Base-by-base conservation (phyloP, 2,329 filamentous ascomycete species). In the Cladosporium oxysporum region DNA sequence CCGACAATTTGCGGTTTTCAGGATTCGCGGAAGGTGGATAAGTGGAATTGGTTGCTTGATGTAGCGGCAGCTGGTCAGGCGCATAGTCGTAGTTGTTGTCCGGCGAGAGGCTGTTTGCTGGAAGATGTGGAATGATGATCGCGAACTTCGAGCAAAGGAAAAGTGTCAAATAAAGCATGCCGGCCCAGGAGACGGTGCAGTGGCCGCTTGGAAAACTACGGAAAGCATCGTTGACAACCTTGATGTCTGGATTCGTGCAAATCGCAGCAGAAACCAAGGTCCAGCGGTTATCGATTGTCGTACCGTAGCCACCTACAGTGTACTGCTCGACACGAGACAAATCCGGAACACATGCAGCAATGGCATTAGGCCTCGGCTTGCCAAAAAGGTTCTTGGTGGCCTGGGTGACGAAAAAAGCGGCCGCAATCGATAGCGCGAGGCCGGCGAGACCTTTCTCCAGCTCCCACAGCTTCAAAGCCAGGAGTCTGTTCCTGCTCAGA, bases 391-490 rank as follows among this genome's bases (percentile, higher is more conserved):
- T 92, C 84, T 97, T 97, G 83, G 96, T 88, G 59, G 90, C 91
- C 72, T 92, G 88, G 0, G 93, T 94, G 72, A 96, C 87, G 78
- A 95, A 88, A 81, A 91, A 95, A 5, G 90, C 85, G 2, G 87
- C 83, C 2, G 89, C 87, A 10, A 92, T 81, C 2, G 91, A 87
- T 21, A 97, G 82, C 0, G 84, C 91, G 3, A 97, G 83, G 0
- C 93, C 93, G 73, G 97, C 87, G 87, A 90, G 92, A 66, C 91
- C 93, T 2, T 87, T 76, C 75, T 97, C 92, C 76, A 91, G 88
- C 78, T 97, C 93, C 93, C 94, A 97, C 1, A 97, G 77, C 79
- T 95, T 97, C 69, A 91, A 86, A 75, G 86, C 87, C 88, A 91
- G 93, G 52, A 93, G 83, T 62, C 91, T 79, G 3, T 83, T 78